Base-by-base conservation (phyloP, 2,329 filamentous ascomycete species). In the Colletotrichum echinochloae region DNA sequence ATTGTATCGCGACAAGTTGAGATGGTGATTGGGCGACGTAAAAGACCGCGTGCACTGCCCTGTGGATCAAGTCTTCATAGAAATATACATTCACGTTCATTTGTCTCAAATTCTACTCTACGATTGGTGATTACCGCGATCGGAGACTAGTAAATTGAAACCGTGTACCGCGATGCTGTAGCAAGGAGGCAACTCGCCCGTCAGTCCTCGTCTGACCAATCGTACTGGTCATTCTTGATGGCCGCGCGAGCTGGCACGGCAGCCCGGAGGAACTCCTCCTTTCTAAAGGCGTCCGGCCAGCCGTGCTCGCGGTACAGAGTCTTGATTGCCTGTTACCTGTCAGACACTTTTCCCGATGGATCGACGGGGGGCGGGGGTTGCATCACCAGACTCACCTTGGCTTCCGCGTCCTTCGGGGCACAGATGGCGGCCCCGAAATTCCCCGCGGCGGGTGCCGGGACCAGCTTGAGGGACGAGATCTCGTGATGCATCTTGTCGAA, bases 1-100 rank as follows among this genome's bases (percentile, higher is more conserved):
- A 78, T 62, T 78, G 76, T 60, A 65, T 77, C 16, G 70, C 60
- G 6, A n/a, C 20, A 2, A 55, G 37, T 28, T 63, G 60, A 63
- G 23, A 6, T 28, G 41, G 37, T 16, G 37, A 39, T 5, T 5
- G 14, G 37, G 37, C 5, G 14, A 39, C 37, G 37, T 6, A 16
- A n/a, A n/a, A 39, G 37, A 39, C 14, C 37, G 5, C 5, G 37
- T 39, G 14, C 14, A 39, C 14, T 18, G 14, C 5, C n/a, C n/a
- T 11, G 14, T 39, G 4, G 5, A 39, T 39, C 3, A 39, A 1
- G 2, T 39, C 14, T 39, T 39, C 37, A 18, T n/a, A n/a, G n/a
- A n/a, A n/a, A n/a, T 39, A 5, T 5, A 39, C 14, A 39, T 39
- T 5, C 14, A 39, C 11, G 5, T 39, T 39, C 14, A 39, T 39